Evolutionary conservation across 2,329 filamentous ascomycete species (phyloP).

Genomic region (Talaromyces marneffei): DNA sequence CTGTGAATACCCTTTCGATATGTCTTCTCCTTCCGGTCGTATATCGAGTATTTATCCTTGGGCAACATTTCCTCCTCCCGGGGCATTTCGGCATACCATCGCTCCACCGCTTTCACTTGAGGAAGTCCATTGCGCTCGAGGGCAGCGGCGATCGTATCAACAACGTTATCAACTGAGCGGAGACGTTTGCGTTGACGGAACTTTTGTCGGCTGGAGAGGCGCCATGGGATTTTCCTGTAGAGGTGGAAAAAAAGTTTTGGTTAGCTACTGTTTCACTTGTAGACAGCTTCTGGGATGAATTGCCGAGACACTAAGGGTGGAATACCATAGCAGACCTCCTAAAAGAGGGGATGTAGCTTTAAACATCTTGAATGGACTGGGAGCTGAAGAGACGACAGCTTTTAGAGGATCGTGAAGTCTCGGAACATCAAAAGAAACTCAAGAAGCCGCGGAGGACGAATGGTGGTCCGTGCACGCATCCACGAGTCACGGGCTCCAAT

Average conservation of each 20-base stretch:
- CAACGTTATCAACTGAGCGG: slow-evolving; percentile 78
- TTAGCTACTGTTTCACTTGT: slow-evolving; percentile 7
- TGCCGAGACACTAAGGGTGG: neutral
- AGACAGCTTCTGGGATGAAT: neutral
- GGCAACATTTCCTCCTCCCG: slow-evolving; percentile 92
- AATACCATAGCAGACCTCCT: slow-evolving; percentile 75
- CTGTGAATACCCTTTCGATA: slow-evolving; percentile 98
- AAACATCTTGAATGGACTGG: slow-evolving; percentile 58
- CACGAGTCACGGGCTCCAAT: slow-evolving; percentile 6
- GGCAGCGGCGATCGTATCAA: slow-evolving; percentile 73
- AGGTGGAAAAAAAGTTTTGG: slow-evolving; percentile 10
- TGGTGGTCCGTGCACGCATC: slow-evolving; percentile 13
- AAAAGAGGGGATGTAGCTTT: slow-evolving; percentile 70
- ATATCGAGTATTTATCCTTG: slow-evolving; percentile 96
- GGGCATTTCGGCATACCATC: slow-evolving; percentile 96
- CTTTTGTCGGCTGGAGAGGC: slow-evolving; percentile 87
- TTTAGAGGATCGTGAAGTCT: neutral
- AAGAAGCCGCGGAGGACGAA: slow-evolving; percentile 7
- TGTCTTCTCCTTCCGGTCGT: slow-evolving; percentile 89
- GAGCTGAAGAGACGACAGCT: neutral
- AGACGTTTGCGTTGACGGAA: slow-evolving; percentile 76
- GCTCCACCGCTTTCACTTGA: slow-evolving; percentile 68
- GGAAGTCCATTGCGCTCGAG: slow-evolving; percentile 66
- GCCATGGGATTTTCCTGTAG: slow-evolving; percentile 90
- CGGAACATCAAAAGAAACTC: neutral